Conservation (phyloP, 495 filamentous ascomycete species). For the Oidiodendron maius region DNA sequence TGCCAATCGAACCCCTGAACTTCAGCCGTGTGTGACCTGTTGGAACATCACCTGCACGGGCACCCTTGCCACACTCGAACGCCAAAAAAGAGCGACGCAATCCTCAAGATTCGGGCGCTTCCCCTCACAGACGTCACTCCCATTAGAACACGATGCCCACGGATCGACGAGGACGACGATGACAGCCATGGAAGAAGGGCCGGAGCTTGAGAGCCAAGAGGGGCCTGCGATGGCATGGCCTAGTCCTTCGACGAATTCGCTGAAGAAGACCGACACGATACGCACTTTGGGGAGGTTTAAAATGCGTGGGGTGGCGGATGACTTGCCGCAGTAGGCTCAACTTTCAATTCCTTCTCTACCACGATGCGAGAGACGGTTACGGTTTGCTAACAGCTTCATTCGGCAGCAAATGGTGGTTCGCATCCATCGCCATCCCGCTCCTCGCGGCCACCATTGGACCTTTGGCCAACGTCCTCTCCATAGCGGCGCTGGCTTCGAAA, state of each 20-base stretch:
- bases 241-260: background rate
- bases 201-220: background rate
- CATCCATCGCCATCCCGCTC: constrained; percentile 69
- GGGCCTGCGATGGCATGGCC: background rate
- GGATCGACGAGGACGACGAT: background rate
- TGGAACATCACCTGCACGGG: too few species aligned
- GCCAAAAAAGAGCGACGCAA: too few species aligned
- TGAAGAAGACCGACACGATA: constrained; percentile 11
- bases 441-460: constrained; percentile 67
- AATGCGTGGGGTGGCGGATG: constrained; percentile 29
- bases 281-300: constrained; percentile 23
- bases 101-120: too few species aligned
- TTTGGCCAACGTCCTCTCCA: constrained; percentile 70
- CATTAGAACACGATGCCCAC: too few species aligned
- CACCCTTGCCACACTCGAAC: too few species aligned
- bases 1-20: too few species aligned
- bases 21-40: too few species aligned
- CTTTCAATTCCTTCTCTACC: too few species aligned
- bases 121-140: too few species aligned
- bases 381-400: background rate
- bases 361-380: background rate
- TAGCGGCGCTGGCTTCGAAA: constrained; percentile 61
- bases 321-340: constrained; percentile 29
- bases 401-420: constrained; percentile 61
- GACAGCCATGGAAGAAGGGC: background rate